Evolutionary conservation across 1,284 basidiomycete genomes (phyloP), one percentile per base, ranked within the genome.

Genomic region (Microbotryum saponariae): DNA sequence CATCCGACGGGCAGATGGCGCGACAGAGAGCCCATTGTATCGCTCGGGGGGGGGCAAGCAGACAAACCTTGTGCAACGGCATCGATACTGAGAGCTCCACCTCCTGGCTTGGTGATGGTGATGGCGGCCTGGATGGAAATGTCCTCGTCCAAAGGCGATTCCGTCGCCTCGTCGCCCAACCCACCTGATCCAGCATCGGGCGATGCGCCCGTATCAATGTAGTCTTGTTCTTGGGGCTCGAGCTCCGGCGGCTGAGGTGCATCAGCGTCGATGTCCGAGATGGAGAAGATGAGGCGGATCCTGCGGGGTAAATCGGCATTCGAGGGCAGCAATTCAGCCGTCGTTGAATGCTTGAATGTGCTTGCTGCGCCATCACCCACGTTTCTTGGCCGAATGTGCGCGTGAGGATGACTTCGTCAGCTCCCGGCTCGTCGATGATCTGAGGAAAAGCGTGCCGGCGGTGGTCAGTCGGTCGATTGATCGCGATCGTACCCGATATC

Each of bases 351-450:
- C 72, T 66, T 76, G 76, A 71, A 76, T 42, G 37, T 42, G 37
- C 37, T 42, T 73, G 74, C 61, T 42, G 16, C 37, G 18, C 37
- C 75, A 18, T n/a, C 10, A 80, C 86, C 62, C 71, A 92, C 90
- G 79, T 82, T 78, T 98, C 93, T 73, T 91, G 91, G 67, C 91
- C 93, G 74, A 92, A 97, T 70, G 85, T 85, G 66, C 93, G 84
- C 37, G 79, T 80, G 42, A 98, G 77, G 23, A 82, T 78, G 45
- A 97, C 83, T 75, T 97, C 93, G 76, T 97, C 93, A 52, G 83
- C 82, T 42, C 87, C 89, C 8, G 79, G 70, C 33, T 76, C 75
- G 74, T 96, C 90, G 66, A 84, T 79, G 70, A 97, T 82, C 83
- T 91, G 55, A 42, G 16, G 37, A 20, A 51, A 47, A 44, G 37